Conservation (phyloP, 441 rosid species). For the Pelargonium australe region DNA sequence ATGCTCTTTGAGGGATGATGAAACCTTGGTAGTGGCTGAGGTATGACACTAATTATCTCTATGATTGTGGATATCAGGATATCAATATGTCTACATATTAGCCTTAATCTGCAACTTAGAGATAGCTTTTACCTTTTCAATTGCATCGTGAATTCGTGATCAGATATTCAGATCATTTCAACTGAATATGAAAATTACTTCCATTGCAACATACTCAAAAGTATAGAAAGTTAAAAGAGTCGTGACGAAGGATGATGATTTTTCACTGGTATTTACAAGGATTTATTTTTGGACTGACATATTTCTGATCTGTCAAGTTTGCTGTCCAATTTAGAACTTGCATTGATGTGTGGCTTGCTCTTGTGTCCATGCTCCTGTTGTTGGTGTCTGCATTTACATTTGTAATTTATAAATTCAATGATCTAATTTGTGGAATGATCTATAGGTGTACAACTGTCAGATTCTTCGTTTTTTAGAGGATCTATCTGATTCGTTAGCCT, state of each 20-base stretch:
- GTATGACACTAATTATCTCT: slow-evolving; percentile 27
- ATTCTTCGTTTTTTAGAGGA: slow-evolving; percentile 62
- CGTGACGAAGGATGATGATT: not conserved
- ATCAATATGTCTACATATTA: not conserved
- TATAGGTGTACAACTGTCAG: slow-evolving; percentile 48
- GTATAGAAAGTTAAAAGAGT: not conserved
- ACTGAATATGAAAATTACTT: not conserved
- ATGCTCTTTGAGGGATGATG: slow-evolving; percentile 57
- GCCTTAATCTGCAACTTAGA: slow-evolving; percentile 2
- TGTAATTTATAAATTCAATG: slow-evolving; percentile 14
- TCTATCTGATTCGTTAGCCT: slow-evolving; percentile 53
- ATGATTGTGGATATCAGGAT: not conserved
- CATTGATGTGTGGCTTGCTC: not conserved
- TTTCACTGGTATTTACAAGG: not conserved
- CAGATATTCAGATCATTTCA: not conserved
- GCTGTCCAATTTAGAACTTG: not conserved
- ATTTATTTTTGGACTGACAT: not conserved
- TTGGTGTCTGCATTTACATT: slow-evolving; percentile 15
- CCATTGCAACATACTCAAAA: not conserved
- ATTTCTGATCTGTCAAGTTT: slow-evolving; percentile 4
- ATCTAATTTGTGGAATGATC: slow-evolving; percentile 11
- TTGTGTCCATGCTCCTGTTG: not conserved
- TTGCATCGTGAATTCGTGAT: no score
- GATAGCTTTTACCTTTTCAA: no score
- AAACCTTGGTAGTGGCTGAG: slow-evolving; percentile 67